phyloP scores from a whole-genome alignment of 495 filamentous ascomycete species.

The Jackrogersella minutella region DNA sequence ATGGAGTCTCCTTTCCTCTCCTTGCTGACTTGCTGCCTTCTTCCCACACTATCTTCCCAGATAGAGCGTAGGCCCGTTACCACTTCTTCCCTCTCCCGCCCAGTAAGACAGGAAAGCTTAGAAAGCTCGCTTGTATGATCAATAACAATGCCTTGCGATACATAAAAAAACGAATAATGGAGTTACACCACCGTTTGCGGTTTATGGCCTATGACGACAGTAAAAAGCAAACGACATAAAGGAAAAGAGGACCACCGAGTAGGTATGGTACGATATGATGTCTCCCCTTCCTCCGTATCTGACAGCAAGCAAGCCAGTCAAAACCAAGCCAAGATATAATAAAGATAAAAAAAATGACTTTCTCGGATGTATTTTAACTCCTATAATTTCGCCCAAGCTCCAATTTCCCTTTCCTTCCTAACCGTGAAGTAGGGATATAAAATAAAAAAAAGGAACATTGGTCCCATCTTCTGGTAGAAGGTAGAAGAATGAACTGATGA shows the following conservation, averaged over 20 bases:
- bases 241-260: neutral
- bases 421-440: neutral
- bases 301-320: constrained; percentile 3
- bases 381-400: constrained; percentile 30
- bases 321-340: neutral
- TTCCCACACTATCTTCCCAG: neutral
- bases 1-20: neutral
- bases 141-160: constrained; percentile 7
- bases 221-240: constrained; percentile 14
- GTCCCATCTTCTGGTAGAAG: neutral
- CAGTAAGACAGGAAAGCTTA: neutral
- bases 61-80: constrained; percentile 21
- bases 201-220: constrained; percentile 19
- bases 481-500: constrained; percentile 1
- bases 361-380: constrained; percentile 21
- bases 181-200: constrained; percentile 14
- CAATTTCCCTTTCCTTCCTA: constrained; percentile 4
- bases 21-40: neutral
- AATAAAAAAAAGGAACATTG: neutral
- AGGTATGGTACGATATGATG: constrained; percentile 4
- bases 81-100: neutral
- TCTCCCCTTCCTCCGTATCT: neutral
- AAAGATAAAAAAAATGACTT: constrained; percentile 1
- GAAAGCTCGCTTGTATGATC: constrained; percentile 11
- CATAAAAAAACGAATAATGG: constrained; percentile 1